Conservation (phyloP, 257 asterid genomes). For the Solanum habrochaites region DNA sequence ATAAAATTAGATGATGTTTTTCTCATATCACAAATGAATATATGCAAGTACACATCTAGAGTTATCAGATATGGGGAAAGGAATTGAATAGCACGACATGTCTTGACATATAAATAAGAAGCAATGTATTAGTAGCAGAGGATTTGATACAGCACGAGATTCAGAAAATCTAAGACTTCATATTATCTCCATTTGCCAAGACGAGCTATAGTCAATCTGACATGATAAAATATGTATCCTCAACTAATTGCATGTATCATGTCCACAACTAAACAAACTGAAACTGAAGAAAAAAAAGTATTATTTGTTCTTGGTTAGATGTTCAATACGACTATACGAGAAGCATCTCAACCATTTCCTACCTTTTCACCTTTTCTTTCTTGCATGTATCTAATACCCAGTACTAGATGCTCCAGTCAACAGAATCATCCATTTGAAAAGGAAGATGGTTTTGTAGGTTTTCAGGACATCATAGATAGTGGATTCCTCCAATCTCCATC, state of each 20-base stretch:
- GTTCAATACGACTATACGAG: slow-evolving; percentile 16
- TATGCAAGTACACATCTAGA: background rate
- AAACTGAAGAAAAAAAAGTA: slow-evolving; percentile 10
- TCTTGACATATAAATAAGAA: background rate
- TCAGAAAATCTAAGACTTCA: background rate
- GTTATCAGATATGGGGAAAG: background rate
- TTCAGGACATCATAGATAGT: slow-evolving; percentile 49
- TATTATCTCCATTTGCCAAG: background rate
- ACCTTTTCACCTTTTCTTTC: background rate
- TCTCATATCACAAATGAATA: background rate
- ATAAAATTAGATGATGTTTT: background rate
- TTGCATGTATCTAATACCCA: slow-evolving; percentile 27
- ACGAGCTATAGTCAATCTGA: background rate
- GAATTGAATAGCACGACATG: background rate
- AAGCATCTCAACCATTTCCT: slow-evolving; percentile 26
- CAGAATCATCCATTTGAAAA: slow-evolving; percentile 43
- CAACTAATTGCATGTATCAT: background rate
- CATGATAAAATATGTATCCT: background rate
- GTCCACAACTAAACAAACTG: background rate
- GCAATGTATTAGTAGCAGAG: background rate
- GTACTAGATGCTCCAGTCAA: slow-evolving; percentile 49
- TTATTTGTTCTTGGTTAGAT: slow-evolving; percentile 12
- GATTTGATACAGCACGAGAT: background rate
- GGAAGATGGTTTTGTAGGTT: slow-evolving; percentile 22
- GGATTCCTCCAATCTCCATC: slow-evolving; percentile 57